Evolutionary conservation across 345 rosid species (phyloP), one percentile per base, ranked within the genome.

Genomic region (Chamaenerion angustifolium): DNA sequence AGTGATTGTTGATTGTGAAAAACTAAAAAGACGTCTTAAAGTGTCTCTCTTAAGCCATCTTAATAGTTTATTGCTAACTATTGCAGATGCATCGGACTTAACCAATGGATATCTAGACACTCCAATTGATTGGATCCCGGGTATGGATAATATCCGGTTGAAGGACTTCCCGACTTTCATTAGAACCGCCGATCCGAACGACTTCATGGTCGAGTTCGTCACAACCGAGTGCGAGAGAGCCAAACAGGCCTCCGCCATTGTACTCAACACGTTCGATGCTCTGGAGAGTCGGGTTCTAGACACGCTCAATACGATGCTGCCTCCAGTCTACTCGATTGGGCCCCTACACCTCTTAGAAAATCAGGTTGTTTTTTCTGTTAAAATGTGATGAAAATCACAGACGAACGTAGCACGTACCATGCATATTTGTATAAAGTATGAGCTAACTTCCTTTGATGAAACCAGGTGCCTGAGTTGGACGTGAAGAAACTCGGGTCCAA

Each of bases 81-180:
- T n/a, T 56, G 56, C 72, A 76, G 86, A 76, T 60, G 74, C 60
- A 25, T 69, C 69, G 54, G 51, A 67, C 57, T 41, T 71, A 12
- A 71, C 63, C 15, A 79, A 79, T n/a, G 80, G 81, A 16, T 66
- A 69, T 40, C 43, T 79, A 46, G 71, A 71, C n/a, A 76, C 70
- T 0, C 48, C 43, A 5, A 53, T 75, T 13, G 72, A 75, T 48
- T 78, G 76, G 74, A 62, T 78, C 15, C 72, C 76, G 0, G 59
- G 59, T 3, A 67, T 72, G 81, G 51, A 61, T 17, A 61, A 56
- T 9, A 64, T 78, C 17, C 62, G 65, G 5, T 37, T 78, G 40
- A 72, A 19, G 51, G 84, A 78, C 40, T 42, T 78, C 0, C 81
- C 81, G 0, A 52, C 62, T 35, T 75, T 78, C 52, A 0, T 78